Conservation (phyloP, 2,329 filamentous ascomycete species). For the Leptoxyphium fumago region DNA sequence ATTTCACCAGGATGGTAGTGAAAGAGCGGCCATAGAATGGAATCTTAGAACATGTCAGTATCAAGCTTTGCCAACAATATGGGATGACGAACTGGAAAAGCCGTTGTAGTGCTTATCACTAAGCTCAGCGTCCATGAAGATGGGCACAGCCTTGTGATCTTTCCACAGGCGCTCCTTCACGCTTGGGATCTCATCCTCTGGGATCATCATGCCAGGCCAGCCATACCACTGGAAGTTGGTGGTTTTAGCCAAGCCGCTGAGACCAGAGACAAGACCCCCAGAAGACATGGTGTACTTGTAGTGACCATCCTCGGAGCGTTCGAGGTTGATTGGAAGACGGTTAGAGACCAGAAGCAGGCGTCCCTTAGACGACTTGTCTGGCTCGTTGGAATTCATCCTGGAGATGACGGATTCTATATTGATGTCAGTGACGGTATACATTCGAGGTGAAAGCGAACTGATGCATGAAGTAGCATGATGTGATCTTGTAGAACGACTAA, state of each 20-base stretch:
- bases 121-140: slow-evolving; percentile 86
- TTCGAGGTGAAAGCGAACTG: no score
- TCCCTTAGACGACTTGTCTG: slow-evolving; percentile 23
- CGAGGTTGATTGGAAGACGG: slow-evolving; percentile 90
- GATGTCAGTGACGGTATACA: no score
- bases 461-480: neutral
- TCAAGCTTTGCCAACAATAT: neutral
- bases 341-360: slow-evolving; percentile 80
- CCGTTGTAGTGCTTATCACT: slow-evolving; percentile 96
- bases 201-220: slow-evolving; percentile 88
- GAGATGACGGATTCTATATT: slow-evolving; percentile 4
- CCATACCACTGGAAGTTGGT: slow-evolving; percentile 98
- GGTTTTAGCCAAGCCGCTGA: slow-evolving; percentile 81
- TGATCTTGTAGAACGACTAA: no score
- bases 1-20: slow-evolving; percentile 98
- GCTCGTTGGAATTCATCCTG: slow-evolving; percentile 20
- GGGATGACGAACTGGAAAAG: slow-evolving; percentile 61
- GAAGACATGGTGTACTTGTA: slow-evolving; percentile 96
- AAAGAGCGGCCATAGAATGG: slow-evolving; percentile 95
- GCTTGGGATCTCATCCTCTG: slow-evolving; percentile 60
- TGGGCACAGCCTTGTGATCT: slow-evolving; percentile 76
- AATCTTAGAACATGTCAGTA: slow-evolving; percentile 42
- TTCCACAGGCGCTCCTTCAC: slow-evolving; percentile 69
- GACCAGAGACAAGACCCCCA: slow-evolving; percentile 81
- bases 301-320: slow-evolving; percentile 76